phyloP scores from a whole-genome alignment of 768 basidiomycete genomes.

The Termitomyces sp. region DNA sequence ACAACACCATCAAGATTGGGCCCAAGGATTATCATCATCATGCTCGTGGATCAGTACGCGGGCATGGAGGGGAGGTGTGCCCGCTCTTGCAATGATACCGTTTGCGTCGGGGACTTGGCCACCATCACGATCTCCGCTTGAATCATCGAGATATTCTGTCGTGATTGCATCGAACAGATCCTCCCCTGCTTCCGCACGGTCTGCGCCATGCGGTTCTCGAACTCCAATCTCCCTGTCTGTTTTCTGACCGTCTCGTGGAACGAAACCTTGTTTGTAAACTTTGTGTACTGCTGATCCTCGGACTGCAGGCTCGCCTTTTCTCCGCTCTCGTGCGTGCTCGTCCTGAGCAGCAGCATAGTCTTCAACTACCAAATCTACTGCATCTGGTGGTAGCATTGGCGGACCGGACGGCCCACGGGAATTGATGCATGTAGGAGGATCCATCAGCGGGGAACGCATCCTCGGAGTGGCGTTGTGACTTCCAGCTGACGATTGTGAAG shows the following conservation, averaged over 20 bases:
- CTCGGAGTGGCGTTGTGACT: conserved; percentile 19
- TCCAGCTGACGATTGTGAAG: conserved; percentile 21
- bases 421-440: conserved; percentile 25
- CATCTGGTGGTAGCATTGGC: conserved; percentile 54
- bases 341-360: conserved; percentile 50
- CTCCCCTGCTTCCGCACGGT: conserved; percentile 35
- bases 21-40: conserved; percentile 57
- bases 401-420: conserved; percentile 16
- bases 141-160: conserved; percentile 24
- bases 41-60: conserved; percentile 24
- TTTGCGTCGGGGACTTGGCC: conserved; percentile 19
- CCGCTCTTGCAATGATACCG: conserved; percentile 25
- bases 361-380: conserved; percentile 86
- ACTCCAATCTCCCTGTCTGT: conserved; percentile 38
- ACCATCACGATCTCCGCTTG: conserved; percentile 19
- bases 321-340: conserved; percentile 45
- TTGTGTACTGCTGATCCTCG: conserved; percentile 38
- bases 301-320: conserved; percentile 56
- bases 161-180: conserved; percentile 28
- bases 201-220: conserved; percentile 20
- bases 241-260: conserved; percentile 25
- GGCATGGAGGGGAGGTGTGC: conserved; percentile 43
- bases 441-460: conserved; percentile 23
- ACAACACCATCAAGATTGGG: conserved; percentile 21
- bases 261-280: conserved; percentile 48